These are phyloP conservation scores for Hyphopichia buzzinii DNA, from an alignment of 1,139 yeast genomes.

Conservation along the genomic window DNA sequence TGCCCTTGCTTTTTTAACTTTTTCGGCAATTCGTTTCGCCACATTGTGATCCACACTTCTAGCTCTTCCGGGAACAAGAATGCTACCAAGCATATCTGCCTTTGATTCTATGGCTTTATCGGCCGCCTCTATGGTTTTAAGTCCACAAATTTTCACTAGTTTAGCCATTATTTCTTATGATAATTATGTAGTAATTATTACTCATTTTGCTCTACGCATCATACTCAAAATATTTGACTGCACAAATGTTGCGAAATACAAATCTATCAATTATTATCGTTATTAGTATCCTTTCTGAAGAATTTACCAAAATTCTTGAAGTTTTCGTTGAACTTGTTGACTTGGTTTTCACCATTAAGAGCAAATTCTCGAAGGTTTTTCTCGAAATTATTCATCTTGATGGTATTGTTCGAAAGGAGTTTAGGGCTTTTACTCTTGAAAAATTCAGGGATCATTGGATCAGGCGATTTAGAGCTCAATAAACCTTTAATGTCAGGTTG, in stretches of 20 bases:
- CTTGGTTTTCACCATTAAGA: conserved; percentile 52
- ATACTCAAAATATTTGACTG: conserved; percentile 1
- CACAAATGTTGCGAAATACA: neutral
- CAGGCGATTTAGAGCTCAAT: conserved; percentile 3
- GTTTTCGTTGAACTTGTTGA: conserved; percentile 58
- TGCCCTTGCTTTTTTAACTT: conserved; percentile 23
- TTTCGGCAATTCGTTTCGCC: conserved; percentile 53
- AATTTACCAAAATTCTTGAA: conserved; percentile 57
- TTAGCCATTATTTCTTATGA: conserved; percentile 11
- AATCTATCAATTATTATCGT: conserved; percentile 3
- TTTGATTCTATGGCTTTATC: conserved; percentile 62
- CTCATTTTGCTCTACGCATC: neutral
- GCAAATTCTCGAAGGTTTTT: conserved; percentile 56
- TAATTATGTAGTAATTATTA: conserved; percentile 3
- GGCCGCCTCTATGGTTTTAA: conserved; percentile 69
- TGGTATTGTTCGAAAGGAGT: conserved; percentile 5
- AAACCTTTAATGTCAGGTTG: conserved; percentile 3
- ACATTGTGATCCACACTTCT: conserved; percentile 60
- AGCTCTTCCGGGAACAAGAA: conserved; percentile 76
- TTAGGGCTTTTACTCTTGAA: conserved; percentile 3
- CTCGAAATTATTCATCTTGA: conserved; percentile 52
- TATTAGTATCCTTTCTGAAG: conserved; percentile 45
- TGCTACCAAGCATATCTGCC: conserved; percentile 79
- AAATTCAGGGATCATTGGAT: conserved; percentile 3
- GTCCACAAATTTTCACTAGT: conserved; percentile 79